phyloP scores from a whole-genome alignment of 2,329 filamentous ascomycete genomes.

The Clonostachys sp. region DNA sequence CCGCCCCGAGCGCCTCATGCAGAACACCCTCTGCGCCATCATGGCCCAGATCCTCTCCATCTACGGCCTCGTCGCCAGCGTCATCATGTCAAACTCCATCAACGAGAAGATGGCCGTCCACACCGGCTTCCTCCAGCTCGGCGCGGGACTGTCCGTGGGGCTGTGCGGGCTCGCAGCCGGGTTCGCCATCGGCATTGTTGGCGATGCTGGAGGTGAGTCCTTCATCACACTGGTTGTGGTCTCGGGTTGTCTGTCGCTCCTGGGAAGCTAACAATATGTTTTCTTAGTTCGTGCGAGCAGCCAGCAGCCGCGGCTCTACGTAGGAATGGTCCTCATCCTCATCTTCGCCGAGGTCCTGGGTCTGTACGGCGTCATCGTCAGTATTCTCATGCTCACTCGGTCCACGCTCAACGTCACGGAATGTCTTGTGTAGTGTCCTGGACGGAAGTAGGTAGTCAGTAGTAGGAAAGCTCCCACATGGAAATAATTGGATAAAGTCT shows the following conservation, averaged over 20 bases:
- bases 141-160: constrained; percentile 35
- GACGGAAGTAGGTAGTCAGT: no score
- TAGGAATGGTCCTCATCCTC: constrained; percentile 41
- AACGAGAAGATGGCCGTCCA: constrained; percentile 34
- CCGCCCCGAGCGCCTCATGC: constrained; percentile 37
- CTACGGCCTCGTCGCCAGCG: constrained; percentile 37
- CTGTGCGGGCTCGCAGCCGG: constrained; percentile 39
- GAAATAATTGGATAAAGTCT: no score
- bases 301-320: constrained; percentile 40
- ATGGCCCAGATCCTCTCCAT: constrained; percentile 44
- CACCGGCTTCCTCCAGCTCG: constrained; percentile 36
- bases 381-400: constrained; percentile 41
- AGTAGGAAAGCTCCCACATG: no score
- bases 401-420: constrained; percentile 29
- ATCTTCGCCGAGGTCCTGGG: constrained; percentile 41
- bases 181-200: constrained; percentile 40
- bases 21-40: constrained; percentile 38
- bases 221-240: background rate
- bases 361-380: constrained; percentile 40
- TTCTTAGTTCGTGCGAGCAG: constrained; percentile 33
- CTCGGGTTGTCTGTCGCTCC: background rate
- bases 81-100: constrained; percentile 35
- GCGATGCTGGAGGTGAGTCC: constrained; percentile 34
- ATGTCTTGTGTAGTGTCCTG: constrained; percentile 13
- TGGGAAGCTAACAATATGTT: no score